A percentile compares a stretch with the other conserved stretches of the same genome.
Conservation (phyloP, 306 rosid species). For the Trifolium dubium region DNA sequence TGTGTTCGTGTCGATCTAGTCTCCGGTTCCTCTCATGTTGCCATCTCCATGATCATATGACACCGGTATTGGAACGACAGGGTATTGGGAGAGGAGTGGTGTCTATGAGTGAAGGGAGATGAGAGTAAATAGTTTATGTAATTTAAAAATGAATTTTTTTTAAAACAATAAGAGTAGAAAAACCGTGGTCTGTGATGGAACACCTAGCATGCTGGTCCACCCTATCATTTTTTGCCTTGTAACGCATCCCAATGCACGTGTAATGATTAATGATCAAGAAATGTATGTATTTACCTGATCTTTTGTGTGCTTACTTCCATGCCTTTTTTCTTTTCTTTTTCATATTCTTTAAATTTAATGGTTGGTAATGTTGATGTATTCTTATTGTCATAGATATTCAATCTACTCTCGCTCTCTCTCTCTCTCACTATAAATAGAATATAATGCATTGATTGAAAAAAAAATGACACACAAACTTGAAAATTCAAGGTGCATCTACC, state of each 20-base stretch:
- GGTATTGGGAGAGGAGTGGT: not conserved
- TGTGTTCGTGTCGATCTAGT: slow-evolving; percentile 7
- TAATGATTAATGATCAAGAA: slow-evolving; percentile 14
- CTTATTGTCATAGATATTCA: slow-evolving; percentile 6
- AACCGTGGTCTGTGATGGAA: not conserved
- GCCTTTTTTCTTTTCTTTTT: slow-evolving; percentile 1
- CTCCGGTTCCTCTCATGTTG: slow-evolving; percentile 37
- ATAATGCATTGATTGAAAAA: not conserved
- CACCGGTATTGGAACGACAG: too few species aligned
- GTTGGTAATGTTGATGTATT: slow-evolving; percentile 1
- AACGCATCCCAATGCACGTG: slow-evolving; percentile 28
- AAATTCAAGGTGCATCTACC: slow-evolving; percentile 24
- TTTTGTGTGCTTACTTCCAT: slow-evolving; percentile 8
- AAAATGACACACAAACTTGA: slow-evolving; percentile 5
- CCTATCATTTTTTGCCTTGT: slow-evolving; percentile 10
- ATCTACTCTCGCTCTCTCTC: not conserved
- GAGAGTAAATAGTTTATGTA: not conserved
- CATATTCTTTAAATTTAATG: not conserved
- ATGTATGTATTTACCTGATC: slow-evolving; percentile 15
- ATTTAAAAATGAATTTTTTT: not conserved
- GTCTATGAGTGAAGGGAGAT: not conserved
- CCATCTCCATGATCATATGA: slow-evolving; percentile 29
- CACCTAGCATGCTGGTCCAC: not conserved
- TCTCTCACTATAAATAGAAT: not conserved
- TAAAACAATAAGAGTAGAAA: not conserved